Evolutionary conservation across 1,284 basidiomycete species (phyloP).

Genomic region (Leucoagaricus sp.): DNA sequence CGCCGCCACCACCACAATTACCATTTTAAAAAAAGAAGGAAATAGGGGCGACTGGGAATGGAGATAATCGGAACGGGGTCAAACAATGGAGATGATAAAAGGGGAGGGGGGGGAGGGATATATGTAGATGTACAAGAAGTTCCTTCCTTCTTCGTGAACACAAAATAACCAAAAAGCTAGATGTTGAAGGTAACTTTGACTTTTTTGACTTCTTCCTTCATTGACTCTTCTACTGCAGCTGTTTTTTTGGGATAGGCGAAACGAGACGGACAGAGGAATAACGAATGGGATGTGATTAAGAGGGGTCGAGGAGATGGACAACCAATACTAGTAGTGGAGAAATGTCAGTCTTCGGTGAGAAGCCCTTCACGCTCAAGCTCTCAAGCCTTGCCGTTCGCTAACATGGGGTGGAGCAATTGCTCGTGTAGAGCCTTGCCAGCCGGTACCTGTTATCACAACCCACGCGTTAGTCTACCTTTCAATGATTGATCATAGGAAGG

Average conservation of each 20-base stretch:
- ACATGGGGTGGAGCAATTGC: slow-evolving; percentile 67
- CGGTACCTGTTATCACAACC: slow-evolving; percentile 35
- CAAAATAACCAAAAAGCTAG: background rate
- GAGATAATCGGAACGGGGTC: background rate
- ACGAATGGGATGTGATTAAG: background rate
- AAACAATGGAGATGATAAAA: background rate
- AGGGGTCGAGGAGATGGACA: background rate
- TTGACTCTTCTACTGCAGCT: background rate
- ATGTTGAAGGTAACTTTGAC: background rate
- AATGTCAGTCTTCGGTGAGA: too few species aligned
- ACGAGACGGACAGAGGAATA: too few species aligned
- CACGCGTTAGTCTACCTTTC: slow-evolving; percentile 22
- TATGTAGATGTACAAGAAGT: background rate
- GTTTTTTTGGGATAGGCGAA: background rate
- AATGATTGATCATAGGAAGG: background rate
- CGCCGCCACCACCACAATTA: background rate
- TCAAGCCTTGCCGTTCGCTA: slow-evolving; percentile 29
- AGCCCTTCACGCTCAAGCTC: background rate
- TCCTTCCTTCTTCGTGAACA: background rate
- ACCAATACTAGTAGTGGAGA: too few species aligned
- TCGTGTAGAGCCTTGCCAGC: slow-evolving; percentile 93
- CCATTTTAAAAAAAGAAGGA: background rate
- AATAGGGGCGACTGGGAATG: background rate
- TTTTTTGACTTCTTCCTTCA: background rate
- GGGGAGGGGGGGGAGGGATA: background rate